Evolutionary conservation across 805 yeast species (phyloP), one percentile per base, ranked within the genome.

Genomic region (Phaffomyces opuntiae): DNA sequence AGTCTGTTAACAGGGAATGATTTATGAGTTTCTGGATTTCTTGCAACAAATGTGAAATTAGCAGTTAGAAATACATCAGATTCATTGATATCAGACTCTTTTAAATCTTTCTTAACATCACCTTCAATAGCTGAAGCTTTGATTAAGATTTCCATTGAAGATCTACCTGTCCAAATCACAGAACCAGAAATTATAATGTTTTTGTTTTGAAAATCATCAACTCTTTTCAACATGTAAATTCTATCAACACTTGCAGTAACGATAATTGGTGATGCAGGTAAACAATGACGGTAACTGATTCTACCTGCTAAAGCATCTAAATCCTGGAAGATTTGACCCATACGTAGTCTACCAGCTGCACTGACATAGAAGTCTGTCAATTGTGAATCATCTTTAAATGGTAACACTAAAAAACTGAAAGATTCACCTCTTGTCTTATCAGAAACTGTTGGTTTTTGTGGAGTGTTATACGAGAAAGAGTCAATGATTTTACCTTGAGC

Each of bases 191-290:
- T 67, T 27, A 88, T 74, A 55, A 91, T 81, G 65, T 88, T 87
- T 65, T 76, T 83, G 51, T 80, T 77, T 46, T 74, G 71, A 50
- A 89, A 78, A 56, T 83, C 87, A 57, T 88, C 96, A 36, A 89
- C 77, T 54, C 88, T 81, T 64, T 84, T 85, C 48, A 88, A 78
- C 79, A 90, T 81, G 61, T 86, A 85, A 53, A 90, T 87, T 52
- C 96, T 72, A 66, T 91, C 97, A 26, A 90, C 96, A 26, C 93
- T 81, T 1, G 97, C 97, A 9, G 98, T 90, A 38, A 90, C 98
- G 61, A 90, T 85, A 64, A 89, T 88, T 11, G 98, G 97, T 61
- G 86, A 89, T 0, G 96, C 95, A 0, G 98, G 98, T n/a, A 84
- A 74, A 66, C 95, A 87, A 63, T 90, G 97, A 59, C 86, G 77